A percentile compares a stretch with the other conserved stretches of the same genome.
phyloP scores from a whole-genome alignment of 495 filamentous ascomycete species.

The Podospora tetraspora region DNA sequence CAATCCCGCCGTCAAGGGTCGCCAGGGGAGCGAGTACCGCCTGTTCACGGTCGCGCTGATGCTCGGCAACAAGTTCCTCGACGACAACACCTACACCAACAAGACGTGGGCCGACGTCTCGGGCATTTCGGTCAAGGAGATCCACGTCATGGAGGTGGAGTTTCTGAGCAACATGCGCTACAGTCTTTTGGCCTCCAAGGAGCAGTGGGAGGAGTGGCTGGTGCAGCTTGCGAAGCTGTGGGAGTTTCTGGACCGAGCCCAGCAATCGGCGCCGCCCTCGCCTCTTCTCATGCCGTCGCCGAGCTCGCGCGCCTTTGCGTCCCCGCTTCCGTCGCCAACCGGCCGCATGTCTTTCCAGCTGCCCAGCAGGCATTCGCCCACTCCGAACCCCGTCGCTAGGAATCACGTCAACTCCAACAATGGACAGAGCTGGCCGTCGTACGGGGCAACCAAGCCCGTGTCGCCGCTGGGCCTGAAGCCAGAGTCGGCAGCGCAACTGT shows the following conservation, averaged over 20 bases:
- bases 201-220: conserved; percentile 87
- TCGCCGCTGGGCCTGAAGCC: conserved; percentile 53
- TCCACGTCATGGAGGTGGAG: conserved; percentile 99
- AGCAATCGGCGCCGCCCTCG: conserved; percentile 29
- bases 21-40: conserved; percentile 91
- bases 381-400: conserved; percentile 16
- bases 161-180: conserved; percentile 99
- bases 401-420: background rate
- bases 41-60: conserved; percentile 94
- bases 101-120: conserved; percentile 99
- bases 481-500: conserved; percentile 33
- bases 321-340: conserved; percentile 46
- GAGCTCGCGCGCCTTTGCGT: conserved; percentile 28
- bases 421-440: conserved; percentile 31
- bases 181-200: conserved; percentile 72
- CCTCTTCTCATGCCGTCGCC: conserved; percentile 37
- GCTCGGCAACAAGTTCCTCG: conserved; percentile 98
- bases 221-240: conserved; percentile 70
- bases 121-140: conserved; percentile 86
- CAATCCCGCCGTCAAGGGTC: conserved; percentile 81
- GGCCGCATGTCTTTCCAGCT: conserved; percentile 31
- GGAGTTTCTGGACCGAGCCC: conserved; percentile 64
- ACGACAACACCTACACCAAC: conserved; percentile 99
- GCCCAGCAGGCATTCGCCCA: conserved; percentile 30
- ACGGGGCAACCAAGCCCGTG: conserved; percentile 35